Evolutionary conservation across 176 grass and related monocot genomes (phyloP).

Genomic region (Canna indica): DNA sequence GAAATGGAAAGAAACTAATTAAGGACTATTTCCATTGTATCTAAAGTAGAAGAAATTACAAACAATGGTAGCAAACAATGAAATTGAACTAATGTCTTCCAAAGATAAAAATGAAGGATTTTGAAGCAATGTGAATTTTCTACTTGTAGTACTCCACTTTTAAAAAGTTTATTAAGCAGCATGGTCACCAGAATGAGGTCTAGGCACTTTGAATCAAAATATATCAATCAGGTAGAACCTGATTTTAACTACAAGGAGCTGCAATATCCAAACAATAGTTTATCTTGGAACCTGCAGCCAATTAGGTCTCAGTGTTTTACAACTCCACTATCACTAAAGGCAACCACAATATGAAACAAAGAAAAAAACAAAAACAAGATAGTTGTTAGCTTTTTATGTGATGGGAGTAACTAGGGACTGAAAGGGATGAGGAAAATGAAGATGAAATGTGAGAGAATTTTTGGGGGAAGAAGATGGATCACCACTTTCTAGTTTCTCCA

Average conservation of each 20-base stretch:
- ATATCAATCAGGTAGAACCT: neutral
- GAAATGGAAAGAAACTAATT: neutral
- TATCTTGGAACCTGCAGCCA: too few relatives aligned
- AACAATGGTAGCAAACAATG: neutral
- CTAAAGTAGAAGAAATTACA: neutral
- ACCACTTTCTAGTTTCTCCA: too few relatives aligned
- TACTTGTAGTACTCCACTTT: neutral
- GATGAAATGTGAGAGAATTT: too few relatives aligned
- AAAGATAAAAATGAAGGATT: neutral
- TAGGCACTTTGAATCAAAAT: neutral
- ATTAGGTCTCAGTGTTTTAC: too few relatives aligned
- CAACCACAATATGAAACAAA: too few relatives aligned
- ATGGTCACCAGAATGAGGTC: neutral
- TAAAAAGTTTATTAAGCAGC: neutral
- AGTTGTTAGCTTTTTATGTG: too few relatives aligned
- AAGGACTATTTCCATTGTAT: too few relatives aligned
- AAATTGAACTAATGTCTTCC: neutral
- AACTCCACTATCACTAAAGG: too few relatives aligned
- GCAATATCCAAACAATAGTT: neutral
- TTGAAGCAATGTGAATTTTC: neutral
- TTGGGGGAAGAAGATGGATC: too few relatives aligned
- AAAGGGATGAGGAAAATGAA: too few relatives aligned
- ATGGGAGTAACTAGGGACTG: too few relatives aligned
- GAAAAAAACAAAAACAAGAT: too few relatives aligned
- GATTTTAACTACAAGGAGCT: neutral